phyloP scores from a whole-genome alignment of 139 green algal genomes.

The Haematococcus lacustris region DNA sequence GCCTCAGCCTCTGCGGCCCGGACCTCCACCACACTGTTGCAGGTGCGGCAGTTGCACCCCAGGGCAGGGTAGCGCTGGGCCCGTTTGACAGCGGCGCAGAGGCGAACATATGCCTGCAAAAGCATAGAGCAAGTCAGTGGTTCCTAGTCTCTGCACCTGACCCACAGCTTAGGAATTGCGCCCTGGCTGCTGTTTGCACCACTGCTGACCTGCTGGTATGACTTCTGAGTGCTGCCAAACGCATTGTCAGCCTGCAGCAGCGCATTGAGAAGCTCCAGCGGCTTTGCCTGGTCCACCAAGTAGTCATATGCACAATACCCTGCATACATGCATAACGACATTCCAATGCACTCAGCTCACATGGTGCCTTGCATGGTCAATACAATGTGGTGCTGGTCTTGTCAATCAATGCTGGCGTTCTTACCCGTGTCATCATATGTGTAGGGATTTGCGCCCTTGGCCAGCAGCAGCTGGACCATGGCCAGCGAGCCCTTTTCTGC shows the following conservation, averaged over 20 bases:
- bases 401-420: no score
- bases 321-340: conserved; percentile 2
- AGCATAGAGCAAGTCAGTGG: neutral
- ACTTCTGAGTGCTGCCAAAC: conserved; percentile 19
- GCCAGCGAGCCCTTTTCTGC: conserved; percentile 22
- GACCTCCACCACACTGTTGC: conserved; percentile 33
- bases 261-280: conserved; percentile 17
- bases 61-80: conserved; percentile 31
- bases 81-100: conserved; percentile 27
- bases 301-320: conserved; percentile 32
- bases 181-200: no score
- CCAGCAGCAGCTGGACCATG: conserved; percentile 24
- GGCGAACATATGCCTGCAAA: conserved; percentile 14
- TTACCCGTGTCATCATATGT: conserved; percentile 11
- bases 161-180: neutral
- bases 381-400: no score
- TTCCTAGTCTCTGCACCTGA: neutral
- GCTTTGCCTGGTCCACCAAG: conserved; percentile 27
- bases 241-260: conserved; percentile 22
- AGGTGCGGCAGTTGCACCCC: conserved; percentile 32
- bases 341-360: no score
- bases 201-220: conserved; percentile 9
- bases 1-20: conserved; percentile 25
- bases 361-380: no score
- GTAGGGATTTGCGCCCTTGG: conserved; percentile 22